A percentile compares a stretch with the other conserved stretches of the same genome.
These are phyloP conservation scores for Friedmanniomyces simplex DNA, from an alignment of 495 filamentous ascomycete species.

Conservation along the genomic window DNA sequence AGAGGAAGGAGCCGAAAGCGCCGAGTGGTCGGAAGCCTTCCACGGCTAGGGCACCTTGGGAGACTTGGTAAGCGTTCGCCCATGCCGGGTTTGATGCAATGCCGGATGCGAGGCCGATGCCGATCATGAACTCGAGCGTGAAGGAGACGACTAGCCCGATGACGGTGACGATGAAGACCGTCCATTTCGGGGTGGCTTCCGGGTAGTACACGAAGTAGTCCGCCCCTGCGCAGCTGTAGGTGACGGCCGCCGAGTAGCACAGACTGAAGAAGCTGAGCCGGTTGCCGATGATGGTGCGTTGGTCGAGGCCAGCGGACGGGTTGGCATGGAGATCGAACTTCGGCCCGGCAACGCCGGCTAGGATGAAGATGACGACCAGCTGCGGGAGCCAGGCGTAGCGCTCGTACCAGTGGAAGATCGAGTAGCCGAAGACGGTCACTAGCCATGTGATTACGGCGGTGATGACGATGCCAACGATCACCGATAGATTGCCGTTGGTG, in stretches of 20 bases:
- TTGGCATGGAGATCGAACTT: constrained; percentile 48
- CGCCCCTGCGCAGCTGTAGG: constrained; percentile 48
- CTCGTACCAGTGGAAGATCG: constrained; percentile 61
- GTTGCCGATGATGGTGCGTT: constrained; percentile 47
- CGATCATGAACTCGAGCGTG: constrained; percentile 52
- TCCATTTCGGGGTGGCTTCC: constrained; percentile 39
- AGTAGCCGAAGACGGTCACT: constrained; percentile 64
- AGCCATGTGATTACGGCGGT: constrained; percentile 55
- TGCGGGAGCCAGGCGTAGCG: constrained; percentile 63
- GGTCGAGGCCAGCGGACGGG: constrained; percentile 37
- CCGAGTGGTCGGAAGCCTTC: constrained; percentile 52
- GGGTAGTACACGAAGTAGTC: constrained; percentile 62
- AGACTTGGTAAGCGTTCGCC: constrained; percentile 44
- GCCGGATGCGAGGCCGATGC: constrained; percentile 58
- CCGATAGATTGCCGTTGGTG: constrained; percentile 46
- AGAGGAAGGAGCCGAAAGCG: constrained; percentile 62
- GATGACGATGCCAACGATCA: constrained; percentile 61
- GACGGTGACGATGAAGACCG: constrained; percentile 31
- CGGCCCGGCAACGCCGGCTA: constrained; percentile 54
- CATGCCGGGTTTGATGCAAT: constrained; percentile 42
- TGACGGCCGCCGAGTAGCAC: constrained; percentile 53
- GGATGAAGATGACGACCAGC: constrained; percentile 52
- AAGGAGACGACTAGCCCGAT: constrained; percentile 42
- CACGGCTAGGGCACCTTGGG: constrained; percentile 57
- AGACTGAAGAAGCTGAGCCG: constrained; percentile 60